Evolutionary conservation across 2,329 filamentous ascomycete genomes (phyloP).

Genomic region (Mycogone perniciosa): DNA sequence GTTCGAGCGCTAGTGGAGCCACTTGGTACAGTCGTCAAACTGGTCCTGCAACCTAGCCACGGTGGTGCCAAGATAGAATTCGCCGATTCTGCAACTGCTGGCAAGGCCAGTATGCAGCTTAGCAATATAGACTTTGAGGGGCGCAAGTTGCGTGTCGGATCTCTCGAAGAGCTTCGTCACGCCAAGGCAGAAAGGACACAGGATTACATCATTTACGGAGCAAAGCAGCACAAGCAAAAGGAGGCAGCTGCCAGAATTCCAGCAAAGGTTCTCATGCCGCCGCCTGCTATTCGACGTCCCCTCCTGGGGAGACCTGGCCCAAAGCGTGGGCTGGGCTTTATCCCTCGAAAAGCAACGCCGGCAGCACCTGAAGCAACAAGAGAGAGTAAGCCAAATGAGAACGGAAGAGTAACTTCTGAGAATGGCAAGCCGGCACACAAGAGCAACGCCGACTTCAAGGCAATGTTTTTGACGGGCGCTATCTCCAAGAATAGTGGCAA

Average conservation of each 20-base stretch:
- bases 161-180: conserved; percentile 47
- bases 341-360: conserved; percentile 19
- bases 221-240: conserved; percentile 24
- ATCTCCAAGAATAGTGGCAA: conserved; percentile 11
- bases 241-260: conserved; percentile 13
- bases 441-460: conserved; percentile 54
- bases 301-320: conserved; percentile 33
- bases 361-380: conserved; percentile 18
- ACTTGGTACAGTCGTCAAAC: conserved; percentile 64
- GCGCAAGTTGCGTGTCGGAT: conserved; percentile 48
- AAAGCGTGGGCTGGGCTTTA: conserved; percentile 41
- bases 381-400: conserved; percentile 19
- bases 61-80: conserved; percentile 85
- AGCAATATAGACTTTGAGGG: conserved; percentile 51
- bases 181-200: conserved; percentile 37
- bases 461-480: conserved; percentile 36
- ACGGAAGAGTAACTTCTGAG: conserved; percentile 16
- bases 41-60: conserved; percentile 74
- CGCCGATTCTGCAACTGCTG: conserved; percentile 60
- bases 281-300: conserved; percentile 38
- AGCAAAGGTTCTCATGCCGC: conserved; percentile 35
- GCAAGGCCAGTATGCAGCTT: conserved; percentile 59
- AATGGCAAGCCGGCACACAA: conserved; percentile 31
- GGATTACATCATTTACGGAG: conserved; percentile 25
- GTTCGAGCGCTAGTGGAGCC: conserved; percentile 67